Percentiles rank a stretch among this genome's conserved stretches.
These are phyloP conservation scores for Aethionema arabicum DNA, from an alignment of 345 rosid genomes.

Conservation along the genomic window DNA sequence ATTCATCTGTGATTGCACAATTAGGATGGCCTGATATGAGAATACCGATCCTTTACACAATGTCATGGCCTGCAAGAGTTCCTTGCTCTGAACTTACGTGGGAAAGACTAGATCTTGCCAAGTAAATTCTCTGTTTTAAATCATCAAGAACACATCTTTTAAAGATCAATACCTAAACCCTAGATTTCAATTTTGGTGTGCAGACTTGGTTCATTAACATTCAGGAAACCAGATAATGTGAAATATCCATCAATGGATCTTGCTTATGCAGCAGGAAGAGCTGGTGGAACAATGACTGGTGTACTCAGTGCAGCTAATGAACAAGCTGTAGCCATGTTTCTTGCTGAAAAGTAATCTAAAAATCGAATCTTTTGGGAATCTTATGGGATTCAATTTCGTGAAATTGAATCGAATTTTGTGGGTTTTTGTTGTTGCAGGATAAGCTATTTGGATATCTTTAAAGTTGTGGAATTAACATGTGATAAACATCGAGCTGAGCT, in stretches of 20 bases:
- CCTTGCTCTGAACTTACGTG: constrained; percentile 92
- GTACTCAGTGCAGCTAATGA: constrained; percentile 98
- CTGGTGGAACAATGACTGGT: constrained; percentile 99
- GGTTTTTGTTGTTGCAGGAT: constrained; percentile 60
- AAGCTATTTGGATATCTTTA: constrained; percentile 83
- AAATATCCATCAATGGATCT: constrained; percentile 97
- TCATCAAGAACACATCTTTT: neutral
- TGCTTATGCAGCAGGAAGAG: constrained; percentile 92
- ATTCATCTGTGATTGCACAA: constrained; percentile 92
- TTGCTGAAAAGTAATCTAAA: constrained; percentile 68
- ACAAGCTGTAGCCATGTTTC: constrained; percentile 82
- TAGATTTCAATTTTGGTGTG: constrained; percentile 15
- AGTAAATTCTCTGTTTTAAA: constrained; percentile 40
- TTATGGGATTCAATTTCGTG: neutral
- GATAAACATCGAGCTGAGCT: constrained; percentile 67
- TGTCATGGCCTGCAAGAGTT: constrained; percentile 97
- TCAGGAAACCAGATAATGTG: constrained; percentile 78
- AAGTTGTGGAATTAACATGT: constrained; percentile 87
- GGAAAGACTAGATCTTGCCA: constrained; percentile 98
- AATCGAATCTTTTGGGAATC: neutral
- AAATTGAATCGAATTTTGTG: neutral
- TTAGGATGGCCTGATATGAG: constrained; percentile 99
- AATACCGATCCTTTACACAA: constrained; percentile 84
- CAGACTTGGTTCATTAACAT: constrained; percentile 92
- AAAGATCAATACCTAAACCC: neutral